phyloP scores from a whole-genome alignment of 2,329 filamentous ascomycete genomes.

The Penicillium brevicompactum region DNA sequence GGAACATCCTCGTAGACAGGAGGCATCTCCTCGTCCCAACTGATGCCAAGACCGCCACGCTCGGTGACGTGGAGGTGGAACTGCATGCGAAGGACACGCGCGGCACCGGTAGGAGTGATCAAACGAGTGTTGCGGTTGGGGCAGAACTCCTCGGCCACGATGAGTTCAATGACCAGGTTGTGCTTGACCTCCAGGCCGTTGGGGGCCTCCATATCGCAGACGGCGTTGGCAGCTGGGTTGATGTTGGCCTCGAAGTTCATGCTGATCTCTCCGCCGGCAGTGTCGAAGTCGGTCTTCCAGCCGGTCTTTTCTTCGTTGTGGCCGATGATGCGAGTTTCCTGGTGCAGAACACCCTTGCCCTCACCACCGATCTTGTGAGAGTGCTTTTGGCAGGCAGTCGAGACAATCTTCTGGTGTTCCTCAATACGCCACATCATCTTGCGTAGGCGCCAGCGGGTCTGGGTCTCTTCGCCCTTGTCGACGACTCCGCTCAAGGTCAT shows the following conservation, averaged over 20 bases:
- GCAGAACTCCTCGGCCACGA: conserved; percentile 87
- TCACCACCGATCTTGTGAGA: conserved; percentile 63
- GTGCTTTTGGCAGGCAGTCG: conserved; percentile 79
- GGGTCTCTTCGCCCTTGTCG: conserved; percentile 66
- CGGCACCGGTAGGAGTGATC: conserved; percentile 83
- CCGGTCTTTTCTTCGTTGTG: conserved; percentile 79
- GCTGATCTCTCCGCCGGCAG: conserved; percentile 73
- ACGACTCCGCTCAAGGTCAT: conserved; percentile 87
- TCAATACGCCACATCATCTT: conserved; percentile 93
- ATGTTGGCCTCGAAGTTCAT: conserved; percentile 73
- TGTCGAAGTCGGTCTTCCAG: conserved; percentile 81
- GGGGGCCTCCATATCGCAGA: conserved; percentile 74
- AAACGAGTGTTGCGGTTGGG: conserved; percentile 70
- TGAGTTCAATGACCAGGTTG: conserved; percentile 86
- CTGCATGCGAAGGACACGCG: conserved; percentile 88
- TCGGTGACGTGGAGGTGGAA: conserved; percentile 83
- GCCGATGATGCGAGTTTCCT: conserved; percentile 75
- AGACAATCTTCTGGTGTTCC: conserved; percentile 78
- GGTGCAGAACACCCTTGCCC: conserved; percentile 71
- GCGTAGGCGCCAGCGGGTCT: conserved; percentile 85
- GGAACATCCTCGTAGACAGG: conserved; percentile 94
- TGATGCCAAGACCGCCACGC: conserved; percentile 81
- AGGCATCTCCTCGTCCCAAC: conserved; percentile 95
- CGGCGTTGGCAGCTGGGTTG: conserved; percentile 63
- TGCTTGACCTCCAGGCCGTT: conserved; percentile 80